Evolutionary conservation across 1,139 yeast species (phyloP), one percentile per base, ranked within the genome.

Genomic region (Casaregolazyma suthepensis): DNA sequence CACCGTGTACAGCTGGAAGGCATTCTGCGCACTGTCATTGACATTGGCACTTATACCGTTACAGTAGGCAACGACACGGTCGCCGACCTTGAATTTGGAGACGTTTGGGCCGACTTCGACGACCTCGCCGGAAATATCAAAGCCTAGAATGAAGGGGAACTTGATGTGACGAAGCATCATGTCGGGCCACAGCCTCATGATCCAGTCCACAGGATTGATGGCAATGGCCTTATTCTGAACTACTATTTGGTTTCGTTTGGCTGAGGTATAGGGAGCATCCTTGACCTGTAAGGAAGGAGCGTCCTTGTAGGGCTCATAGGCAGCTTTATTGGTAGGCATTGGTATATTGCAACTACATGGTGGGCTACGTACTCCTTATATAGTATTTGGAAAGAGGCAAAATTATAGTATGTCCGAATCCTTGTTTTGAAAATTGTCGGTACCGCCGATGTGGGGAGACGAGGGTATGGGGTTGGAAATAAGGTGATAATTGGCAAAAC

Each of bases 11-110:
- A 20, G 10, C 46, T 54, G 56, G 26, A 51, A 52, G 9, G 40
- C 56, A 9, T 50, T 46, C 5, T 43, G 19, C 19, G 43, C 13
- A 5, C 43, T 17, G 13, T 40, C 38, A 17, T 45, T 44, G 18
- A 17, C 49, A 9, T 42, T 18, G 3, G 45, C 31, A n/a, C 9
- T 20, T 1, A 10, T n/a, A 2, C 51, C 56, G 22, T 9, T 12
- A 5, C 55, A 45, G 4, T 29, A 40, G 35, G 45, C 54, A 17
- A 80, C 94, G 9, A 82, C 85, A 15, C 69, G 65, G 58, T 83
- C 87, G 49, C 89, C 89, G 12, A 75, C 74, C 43, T 68, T 59
- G 60, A 77, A 77, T 13, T 23, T n/a, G 19, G 43, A 23, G 20
- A 45, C 47, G 7, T 46, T 38, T 17, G 22, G 20, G 5, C 49